Base-by-base conservation (phyloP, 345 rosid species). In the Bruguiera parviflora region DNA sequence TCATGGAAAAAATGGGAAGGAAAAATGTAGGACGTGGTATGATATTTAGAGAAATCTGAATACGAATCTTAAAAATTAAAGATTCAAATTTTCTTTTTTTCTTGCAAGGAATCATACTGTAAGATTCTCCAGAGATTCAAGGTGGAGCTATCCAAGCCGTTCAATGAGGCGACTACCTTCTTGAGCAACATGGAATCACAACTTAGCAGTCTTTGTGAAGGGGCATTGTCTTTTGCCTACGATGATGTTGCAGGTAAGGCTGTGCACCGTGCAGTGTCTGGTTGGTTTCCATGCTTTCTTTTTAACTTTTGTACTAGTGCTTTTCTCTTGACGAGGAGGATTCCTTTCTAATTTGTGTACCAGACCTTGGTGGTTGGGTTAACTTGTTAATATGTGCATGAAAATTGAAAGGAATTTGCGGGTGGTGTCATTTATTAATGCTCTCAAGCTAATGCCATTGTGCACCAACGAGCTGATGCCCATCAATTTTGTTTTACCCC, bases 101-200 rank as follows among this genome's bases (percentile, higher is more conserved):
- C n/a, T 25, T 65, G 25, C 62, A 88, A 88, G 93, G 85, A 79
- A 72, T 83, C 90, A 37, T 88, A 88, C 65, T 84, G 91, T 80
- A 73, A 84, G 73, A 61, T 83, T 24, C 88, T 88, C 39, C 81
- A 63, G 16, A 82, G 78, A 72, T 88, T 72, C 83, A 88, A 86
- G 70, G 85, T 80, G 69, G 93, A 88, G 73, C 71, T 88, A 60
- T 78, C 87, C 49, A 86, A 76, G 82, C 88, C 88, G 15, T 82
- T 86, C 27, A 77, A 86, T 65, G 90, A 86, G 79, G 91, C 89
- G 9, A 72, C 84, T 25, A 56, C 75, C 31, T 88, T 88, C 83
- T 73, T 88, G 49, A 83, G 55, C 75, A 65, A 66, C 88, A 88
- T 88, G 24, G 84, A 86, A 74, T 86, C 87, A 58, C 87, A 86